Evolutionary conservation across 1,284 basidiomycete genomes (phyloP).

Genomic region (Xerocomus cyaneibrunnescens): DNA sequence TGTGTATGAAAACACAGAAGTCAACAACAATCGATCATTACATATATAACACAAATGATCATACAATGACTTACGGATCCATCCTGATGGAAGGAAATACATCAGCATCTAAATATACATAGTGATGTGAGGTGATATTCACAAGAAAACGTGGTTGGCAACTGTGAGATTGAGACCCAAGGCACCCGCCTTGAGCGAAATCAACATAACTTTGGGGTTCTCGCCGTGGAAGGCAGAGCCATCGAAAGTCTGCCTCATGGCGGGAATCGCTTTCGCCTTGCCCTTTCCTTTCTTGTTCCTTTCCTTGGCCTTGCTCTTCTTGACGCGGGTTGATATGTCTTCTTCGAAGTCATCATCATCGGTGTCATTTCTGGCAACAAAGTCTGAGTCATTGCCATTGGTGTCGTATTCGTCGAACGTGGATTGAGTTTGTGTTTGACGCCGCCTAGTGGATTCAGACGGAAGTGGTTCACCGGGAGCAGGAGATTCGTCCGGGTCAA

Average conservation of each 20-base stretch:
- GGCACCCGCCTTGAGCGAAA: slow-evolving; percentile 83
- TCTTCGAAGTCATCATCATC: slow-evolving; percentile 42
- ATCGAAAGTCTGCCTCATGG: slow-evolving; percentile 16
- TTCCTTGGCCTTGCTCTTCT: slow-evolving; percentile 36
- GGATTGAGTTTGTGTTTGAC: slow-evolving; percentile 1
- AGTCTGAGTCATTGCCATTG: slow-evolving; percentile 21
- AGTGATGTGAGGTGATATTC: slow-evolving; percentile 34
- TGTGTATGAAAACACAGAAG: slow-evolving; percentile 25
- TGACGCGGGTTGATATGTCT: slow-evolving; percentile 30
- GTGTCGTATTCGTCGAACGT: slow-evolving; percentile 28
- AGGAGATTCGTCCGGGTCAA: slow-evolving; percentile 39
- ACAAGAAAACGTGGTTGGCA: slow-evolving; percentile 89
- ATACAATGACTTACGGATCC: slow-evolving; percentile 68
- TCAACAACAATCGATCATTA: slow-evolving; percentile 14
- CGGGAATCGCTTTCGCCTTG: slow-evolving; percentile 30
- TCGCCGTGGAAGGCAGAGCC: slow-evolving; percentile 27
- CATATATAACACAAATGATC: slow-evolving; percentile 1
- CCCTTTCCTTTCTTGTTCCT: slow-evolving; percentile 41
- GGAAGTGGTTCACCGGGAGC: slow-evolving; percentile 22
- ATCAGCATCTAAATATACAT: slow-evolving; percentile 5
- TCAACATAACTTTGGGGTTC: slow-evolving; percentile 80
- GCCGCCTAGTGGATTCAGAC: background rate
- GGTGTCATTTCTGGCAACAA: slow-evolving; percentile 35
- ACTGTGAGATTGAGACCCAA: slow-evolving; percentile 87
- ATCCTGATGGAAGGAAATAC: slow-evolving; percentile 47